A percentile compares a stretch with the other conserved stretches of the same genome.
phyloP scores from a whole-genome alignment of 2,329 filamentous ascomycete species.

The Parascedosporium putredinis region DNA sequence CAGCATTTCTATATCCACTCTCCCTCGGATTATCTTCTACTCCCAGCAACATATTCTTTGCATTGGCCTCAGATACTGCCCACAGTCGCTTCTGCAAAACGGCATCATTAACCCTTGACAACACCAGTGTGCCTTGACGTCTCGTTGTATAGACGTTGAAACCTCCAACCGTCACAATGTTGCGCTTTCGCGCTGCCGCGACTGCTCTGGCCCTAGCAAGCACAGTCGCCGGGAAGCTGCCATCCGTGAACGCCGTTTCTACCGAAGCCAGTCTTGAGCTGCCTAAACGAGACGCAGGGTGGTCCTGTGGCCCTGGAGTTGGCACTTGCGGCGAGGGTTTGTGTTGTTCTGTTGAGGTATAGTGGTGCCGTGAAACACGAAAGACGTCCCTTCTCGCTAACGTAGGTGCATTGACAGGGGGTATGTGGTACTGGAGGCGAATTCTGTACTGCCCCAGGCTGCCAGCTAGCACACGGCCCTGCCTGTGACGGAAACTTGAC shows the following conservation, averaged over 20 bases:
- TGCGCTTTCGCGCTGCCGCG: background rate
- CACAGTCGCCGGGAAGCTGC: background rate
- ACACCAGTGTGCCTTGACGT: no score
- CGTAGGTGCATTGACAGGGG: background rate
- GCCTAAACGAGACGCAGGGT: background rate
- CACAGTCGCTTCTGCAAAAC: no score
- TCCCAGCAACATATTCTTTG: no score
- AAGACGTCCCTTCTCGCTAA: background rate
- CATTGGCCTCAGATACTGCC: no score
- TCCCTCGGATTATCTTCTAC: no score
- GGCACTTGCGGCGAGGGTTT: constrained; percentile 2
- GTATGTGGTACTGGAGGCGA: constrained; percentile 3
- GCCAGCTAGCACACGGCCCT: constrained; percentile 49
- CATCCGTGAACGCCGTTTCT: background rate
- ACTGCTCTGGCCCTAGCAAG: constrained; percentile 1
- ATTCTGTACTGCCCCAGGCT: constrained; percentile 52
- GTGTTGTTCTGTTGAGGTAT: constrained; percentile 2
- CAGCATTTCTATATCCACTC: no score
- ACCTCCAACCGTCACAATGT: background rate
- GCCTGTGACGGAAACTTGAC: constrained; percentile 50
- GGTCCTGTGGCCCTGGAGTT: background rate
- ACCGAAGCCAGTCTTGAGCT: background rate
- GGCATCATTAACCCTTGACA: no score
- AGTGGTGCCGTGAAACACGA: no score
- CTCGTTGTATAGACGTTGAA: no score